Conservation (phyloP, 225 moss, liverwort and hornwort species). For the Polytrichum formosum region DNA sequence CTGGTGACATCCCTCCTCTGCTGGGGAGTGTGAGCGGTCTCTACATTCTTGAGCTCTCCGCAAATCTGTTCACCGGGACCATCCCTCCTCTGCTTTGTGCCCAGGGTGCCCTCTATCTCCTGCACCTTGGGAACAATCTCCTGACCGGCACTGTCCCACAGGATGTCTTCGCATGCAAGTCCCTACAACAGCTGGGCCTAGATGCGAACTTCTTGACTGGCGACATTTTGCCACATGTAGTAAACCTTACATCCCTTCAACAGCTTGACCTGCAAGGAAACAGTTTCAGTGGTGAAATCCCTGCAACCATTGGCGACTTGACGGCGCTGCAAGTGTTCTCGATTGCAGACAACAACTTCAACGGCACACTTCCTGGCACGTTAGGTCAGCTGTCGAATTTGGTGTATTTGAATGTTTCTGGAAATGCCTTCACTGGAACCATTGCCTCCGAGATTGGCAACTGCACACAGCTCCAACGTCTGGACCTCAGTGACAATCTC, state of each 20-base stretch:
- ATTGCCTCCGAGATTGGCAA: constrained; percentile 39
- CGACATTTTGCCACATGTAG: constrained; percentile 24
- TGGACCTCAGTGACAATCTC: constrained; percentile 39
- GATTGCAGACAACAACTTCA: constrained; percentile 33
- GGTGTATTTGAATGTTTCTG: constrained; percentile 29
- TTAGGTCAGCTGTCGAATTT: constrained; percentile 27
- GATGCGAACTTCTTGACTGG: constrained; percentile 32
- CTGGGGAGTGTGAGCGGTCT: constrained; percentile 38
- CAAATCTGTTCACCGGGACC: constrained; percentile 34
- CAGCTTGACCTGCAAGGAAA: constrained; percentile 37
- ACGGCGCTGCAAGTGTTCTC: constrained; percentile 33
- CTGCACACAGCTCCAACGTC: constrained; percentile 36
- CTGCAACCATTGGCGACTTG: constrained; percentile 23
- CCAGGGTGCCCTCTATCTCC: constrained; percentile 16
- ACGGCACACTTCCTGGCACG: constrained; percentile 25
- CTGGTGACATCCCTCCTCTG: constrained; percentile 49
- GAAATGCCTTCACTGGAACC: constrained; percentile 30
- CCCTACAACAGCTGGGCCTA: constrained; percentile 37
- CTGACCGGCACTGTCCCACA: constrained; percentile 36
- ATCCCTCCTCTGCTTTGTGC: constrained; percentile 47
- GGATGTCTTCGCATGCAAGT: constrained; percentile 22
- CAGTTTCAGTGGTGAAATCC: constrained; percentile 31
- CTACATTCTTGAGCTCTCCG: constrained; percentile 37
- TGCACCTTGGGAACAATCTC: constrained; percentile 34
- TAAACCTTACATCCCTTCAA: constrained; percentile 8